Base-by-base conservation (phyloP, 2,329 filamentous ascomycete species). In the Emmonsiellopsis sp. region DNA sequence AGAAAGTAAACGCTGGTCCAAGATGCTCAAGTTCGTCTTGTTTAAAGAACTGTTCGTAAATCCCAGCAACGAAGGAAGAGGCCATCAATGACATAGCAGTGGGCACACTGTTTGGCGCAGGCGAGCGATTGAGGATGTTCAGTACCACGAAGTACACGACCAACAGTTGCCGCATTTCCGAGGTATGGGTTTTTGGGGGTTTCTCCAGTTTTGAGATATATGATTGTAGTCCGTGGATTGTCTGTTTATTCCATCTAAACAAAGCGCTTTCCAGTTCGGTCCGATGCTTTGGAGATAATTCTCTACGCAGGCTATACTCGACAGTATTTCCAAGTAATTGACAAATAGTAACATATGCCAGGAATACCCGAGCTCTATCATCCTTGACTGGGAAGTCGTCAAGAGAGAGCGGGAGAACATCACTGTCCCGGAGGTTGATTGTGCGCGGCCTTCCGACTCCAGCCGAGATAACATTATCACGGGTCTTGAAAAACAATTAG, bases 31-130 rank as follows among this genome's bases (percentile, higher is more conserved):
- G 63, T 47, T 75, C 70, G 50, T 72, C 70, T 0, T 68, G 61
- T 20, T 70, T 65, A 20, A 74, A 65, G 45, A 74, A 70, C 42
- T 71, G 68, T 50, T 73, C 70, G 31, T 70, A 73, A 1, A 74
- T 70, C 0, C 71, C 70, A 0, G 68, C 70, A 26, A 73, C 63
- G 47, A 69, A 73, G 0, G 70, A 73, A 0, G 71, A 70, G 7
- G 71, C 70, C 0, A 74, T 59, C 0, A 74, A 56, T 1, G 70
- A 70, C 5, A 66, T 67, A 7, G 68, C 65, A 0, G 67, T 69
- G 0, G 67, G 70, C 2, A 64, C 59, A 32, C 63, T 59, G 62
- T 65, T 50, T 15, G 37, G 37, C 11, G 37, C 15, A 40, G 62
- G 58, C 1, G 67, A 64, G 26, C 69, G 65, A 55, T 73, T 67